Base-by-base conservation (phyloP, 2,329 filamentous ascomycete species). In the Trichoderma brevicompactum region DNA sequence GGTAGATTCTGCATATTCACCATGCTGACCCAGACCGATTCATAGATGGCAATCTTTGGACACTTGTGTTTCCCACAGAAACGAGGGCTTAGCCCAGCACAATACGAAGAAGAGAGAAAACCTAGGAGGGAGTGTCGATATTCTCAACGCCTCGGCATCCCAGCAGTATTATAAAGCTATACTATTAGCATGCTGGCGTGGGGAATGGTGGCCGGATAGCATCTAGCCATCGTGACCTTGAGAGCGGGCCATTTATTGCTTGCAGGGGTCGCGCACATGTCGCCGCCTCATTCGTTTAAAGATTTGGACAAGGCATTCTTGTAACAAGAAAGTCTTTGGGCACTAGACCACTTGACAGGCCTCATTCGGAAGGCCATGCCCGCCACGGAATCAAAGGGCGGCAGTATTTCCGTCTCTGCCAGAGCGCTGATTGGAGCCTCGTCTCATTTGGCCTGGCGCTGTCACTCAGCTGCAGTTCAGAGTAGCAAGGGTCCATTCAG, bases 401-500 rank as follows among this genome's bases (percentile, higher is more conserved):
- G 41, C 32, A 12, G 17, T 17, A 63, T 44, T 40, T 46, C 49
- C 60, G 49, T 46, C 49, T n/a, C 38, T 36, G 38, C 12, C n/a
- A 43, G 32, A 23, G 32, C 32, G 48, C 49, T 54, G 40, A 54
- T 63, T 63, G 60, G 60, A 63, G 32, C 15, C 8, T 46, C 49
- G 6, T 44, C 12, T 19, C 40, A 36, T 38, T 19, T 6, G 49
- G 40, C 13, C 38, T 63, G 49, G 48, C 15, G 40, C 7, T 43
- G 43, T 38, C 13, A 13, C 32, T 52, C 48, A 63, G 60, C 40
- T 63, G 60, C 60, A 54, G 28, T 32, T 44, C 36, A 13, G 41
- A 17, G 55, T 54, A 54, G 13, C 49, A 63, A 52, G 60, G 60
- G 60, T 32, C 41, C 28, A 63, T 63, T 63, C 60, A 54, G 49